Base-by-base conservation (phyloP, 768 basidiomycete species). In the Kockovaella imperatae region DNA sequence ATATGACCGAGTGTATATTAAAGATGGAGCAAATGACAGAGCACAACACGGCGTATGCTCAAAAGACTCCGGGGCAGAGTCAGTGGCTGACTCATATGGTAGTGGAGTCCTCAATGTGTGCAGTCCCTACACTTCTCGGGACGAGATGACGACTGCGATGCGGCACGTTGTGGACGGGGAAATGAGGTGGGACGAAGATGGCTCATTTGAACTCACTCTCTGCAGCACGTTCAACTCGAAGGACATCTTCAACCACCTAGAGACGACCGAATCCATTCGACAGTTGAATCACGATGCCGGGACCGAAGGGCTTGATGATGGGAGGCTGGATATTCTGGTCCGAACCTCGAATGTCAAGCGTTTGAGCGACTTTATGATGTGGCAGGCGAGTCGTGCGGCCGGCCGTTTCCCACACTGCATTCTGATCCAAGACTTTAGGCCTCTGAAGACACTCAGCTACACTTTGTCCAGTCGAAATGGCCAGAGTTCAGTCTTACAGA, bases 41-140 rank as follows among this genome's bases (percentile, higher is more conserved):
- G 42, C 71, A 83, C 32, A 85, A 96, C 57, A 75, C 77, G 15
- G 74, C 75, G 91, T 89, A 50, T 32, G 76, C 42, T n/a, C 20
- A 1, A 39, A 29, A 45, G 24, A 4, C n/a, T 20, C 11, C 14
- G 3, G 17, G 14, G 4, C 21, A 8, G 18, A 23, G 26, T 18
- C 13, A 26, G 32, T 26, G 5, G 25, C 41, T 17, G 17, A 31
- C 18, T 39, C 15, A 35, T 10, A 11, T 31, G 24, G 1, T 54
- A 96, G 91, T 26, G 82, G 86, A 1, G 83, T 91, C 23, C 76
- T 97, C 29, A 96, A 97, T 64, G 74, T 97, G 4, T 88, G 86
- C 72, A 87, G 90, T 77, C 83, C 93, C 0, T 99, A 96, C 63
- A 77, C 88, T 4, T 84, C 90, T 1, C 79, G 84, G 24, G 87